Conservation (phyloP, 2,329 filamentous ascomycete genomes). For the Boeremia exigua region DNA sequence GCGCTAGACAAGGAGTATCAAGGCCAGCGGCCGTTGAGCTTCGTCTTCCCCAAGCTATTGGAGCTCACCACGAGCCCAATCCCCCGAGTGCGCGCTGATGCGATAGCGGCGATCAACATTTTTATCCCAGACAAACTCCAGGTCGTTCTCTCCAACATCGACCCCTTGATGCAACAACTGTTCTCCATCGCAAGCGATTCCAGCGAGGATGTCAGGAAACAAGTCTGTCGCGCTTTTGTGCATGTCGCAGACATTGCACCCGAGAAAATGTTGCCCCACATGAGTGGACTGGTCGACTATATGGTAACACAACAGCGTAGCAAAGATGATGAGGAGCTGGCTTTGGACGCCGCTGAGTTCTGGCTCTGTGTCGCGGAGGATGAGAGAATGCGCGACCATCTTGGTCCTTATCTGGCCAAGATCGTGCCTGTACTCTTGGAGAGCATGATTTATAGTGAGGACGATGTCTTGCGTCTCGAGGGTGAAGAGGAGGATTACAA, state of each 20-base stretch:
- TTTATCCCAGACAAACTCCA: constrained; percentile 87
- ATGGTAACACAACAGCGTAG: constrained; percentile 88
- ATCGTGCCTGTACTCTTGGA: constrained; percentile 90
- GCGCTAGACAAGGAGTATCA: constrained; percentile 86
- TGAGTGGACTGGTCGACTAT: constrained; percentile 88
- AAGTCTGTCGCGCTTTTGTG: constrained; percentile 92
- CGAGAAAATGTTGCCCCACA: constrained; percentile 87
- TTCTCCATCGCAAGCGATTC: constrained; percentile 81
- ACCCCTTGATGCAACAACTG: constrained; percentile 80
- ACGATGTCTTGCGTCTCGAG: constrained; percentile 86
- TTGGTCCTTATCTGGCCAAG: constrained; percentile 79
- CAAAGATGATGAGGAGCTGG: constrained; percentile 81
- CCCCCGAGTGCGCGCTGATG: constrained; percentile 78
- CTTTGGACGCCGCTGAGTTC: constrained; percentile 94
- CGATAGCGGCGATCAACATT: constrained; percentile 85
- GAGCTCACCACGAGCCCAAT: constrained; percentile 80
- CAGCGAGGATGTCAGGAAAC: constrained; percentile 82
- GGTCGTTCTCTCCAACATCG: constrained; percentile 79
- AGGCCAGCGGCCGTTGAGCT: constrained; percentile 84
- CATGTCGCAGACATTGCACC: constrained; percentile 89
- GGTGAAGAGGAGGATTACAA: constrained; percentile 84
- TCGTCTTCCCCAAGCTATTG: constrained; percentile 89
- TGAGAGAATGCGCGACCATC: constrained; percentile 73
- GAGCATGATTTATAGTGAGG: constrained; percentile 95
- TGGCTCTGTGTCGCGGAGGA: constrained; percentile 95